Conservation (phyloP, 805 yeast species). For the Pichia pseudocactophila region DNA sequence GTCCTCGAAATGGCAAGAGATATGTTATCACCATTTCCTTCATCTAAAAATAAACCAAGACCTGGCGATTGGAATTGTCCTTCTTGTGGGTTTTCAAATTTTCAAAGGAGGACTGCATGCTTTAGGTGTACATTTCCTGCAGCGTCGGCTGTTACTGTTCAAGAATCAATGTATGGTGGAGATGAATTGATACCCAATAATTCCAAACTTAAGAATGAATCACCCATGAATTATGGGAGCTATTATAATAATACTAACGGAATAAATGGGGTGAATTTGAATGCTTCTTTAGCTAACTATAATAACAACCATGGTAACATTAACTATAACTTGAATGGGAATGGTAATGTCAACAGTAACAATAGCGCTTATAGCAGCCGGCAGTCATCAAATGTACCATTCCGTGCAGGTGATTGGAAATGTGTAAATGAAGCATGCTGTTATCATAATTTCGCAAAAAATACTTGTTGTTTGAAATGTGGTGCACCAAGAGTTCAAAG, state of each 20-base stretch:
- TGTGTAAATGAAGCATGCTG: constrained; percentile 70
- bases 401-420: constrained; percentile 96
- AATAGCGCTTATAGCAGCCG: constrained; percentile 18
- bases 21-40: constrained; percentile 75
- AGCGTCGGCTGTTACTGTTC: constrained; percentile 59
- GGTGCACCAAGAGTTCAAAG: constrained; percentile 55
- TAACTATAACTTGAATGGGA: constrained; percentile 12
- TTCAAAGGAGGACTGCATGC: constrained; percentile 89
- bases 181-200: neutral
- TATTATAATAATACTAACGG: constrained; percentile 12
- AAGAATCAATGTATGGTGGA: constrained; percentile 42
- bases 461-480: constrained; percentile 78
- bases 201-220: constrained; percentile 8
- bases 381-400: constrained; percentile 56
- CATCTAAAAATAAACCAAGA: constrained; percentile 76
- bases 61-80: constrained; percentile 99
- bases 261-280: constrained; percentile 9
- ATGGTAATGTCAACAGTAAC: constrained; percentile 13
- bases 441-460: constrained; percentile 90
- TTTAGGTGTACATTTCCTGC: constrained; percentile 89
- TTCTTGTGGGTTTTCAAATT: constrained; percentile 88
- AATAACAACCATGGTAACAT: constrained; percentile 13
- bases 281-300: neutral
- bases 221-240: constrained; percentile 11
- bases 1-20: constrained; percentile 79